phyloP scores from a whole-genome alignment of 2,329 filamentous ascomycete genomes.

The Volutella citrinella region DNA sequence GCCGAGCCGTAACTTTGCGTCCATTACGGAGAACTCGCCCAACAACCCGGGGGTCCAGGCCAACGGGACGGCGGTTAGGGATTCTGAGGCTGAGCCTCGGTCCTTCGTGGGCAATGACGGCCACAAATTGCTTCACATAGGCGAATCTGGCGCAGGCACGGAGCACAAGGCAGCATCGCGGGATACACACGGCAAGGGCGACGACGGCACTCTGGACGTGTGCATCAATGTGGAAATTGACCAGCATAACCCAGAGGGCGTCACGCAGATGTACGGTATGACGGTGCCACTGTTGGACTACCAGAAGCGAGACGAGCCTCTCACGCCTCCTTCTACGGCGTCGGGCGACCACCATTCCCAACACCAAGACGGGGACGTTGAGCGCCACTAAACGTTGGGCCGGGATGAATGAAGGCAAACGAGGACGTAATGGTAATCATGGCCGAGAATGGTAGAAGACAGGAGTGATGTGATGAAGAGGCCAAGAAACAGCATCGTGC shows the following conservation, averaged over 20 bases:
- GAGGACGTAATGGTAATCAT: too few relatives aligned
- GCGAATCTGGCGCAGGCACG: conserved; percentile 77
- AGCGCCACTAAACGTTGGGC: too few relatives aligned
- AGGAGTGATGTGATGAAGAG: too few relatives aligned
- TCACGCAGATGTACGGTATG: conserved; percentile 79
- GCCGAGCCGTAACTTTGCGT: conserved; percentile 89
- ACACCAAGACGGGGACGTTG: not conserved
- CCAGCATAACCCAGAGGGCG: conserved; percentile 75
- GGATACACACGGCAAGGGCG: conserved; percentile 51
- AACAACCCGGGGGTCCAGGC: conserved; percentile 34
- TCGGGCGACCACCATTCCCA: not conserved
- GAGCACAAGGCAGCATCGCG: conserved; percentile 67
- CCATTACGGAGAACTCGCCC: conserved; percentile 83
- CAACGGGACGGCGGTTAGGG: conserved; percentile 23
- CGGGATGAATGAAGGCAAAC: too few relatives aligned
- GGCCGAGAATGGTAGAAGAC: too few relatives aligned
- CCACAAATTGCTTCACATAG: conserved; percentile 68
- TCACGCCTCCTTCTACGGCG: conserved; percentile 23
- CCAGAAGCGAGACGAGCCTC: conserved; percentile 22
- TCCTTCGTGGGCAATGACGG: conserved; percentile 55
- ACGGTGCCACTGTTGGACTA: conserved; percentile 71
- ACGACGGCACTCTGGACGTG: conserved; percentile 70
- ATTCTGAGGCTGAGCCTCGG: conserved; percentile 14
- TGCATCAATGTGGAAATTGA: conserved; percentile 84
- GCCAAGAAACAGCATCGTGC: too few relatives aligned